Evolutionary conservation across 176 grass and related monocot species (phyloP).

Genomic region (Cymbopogon citratus): DNA sequence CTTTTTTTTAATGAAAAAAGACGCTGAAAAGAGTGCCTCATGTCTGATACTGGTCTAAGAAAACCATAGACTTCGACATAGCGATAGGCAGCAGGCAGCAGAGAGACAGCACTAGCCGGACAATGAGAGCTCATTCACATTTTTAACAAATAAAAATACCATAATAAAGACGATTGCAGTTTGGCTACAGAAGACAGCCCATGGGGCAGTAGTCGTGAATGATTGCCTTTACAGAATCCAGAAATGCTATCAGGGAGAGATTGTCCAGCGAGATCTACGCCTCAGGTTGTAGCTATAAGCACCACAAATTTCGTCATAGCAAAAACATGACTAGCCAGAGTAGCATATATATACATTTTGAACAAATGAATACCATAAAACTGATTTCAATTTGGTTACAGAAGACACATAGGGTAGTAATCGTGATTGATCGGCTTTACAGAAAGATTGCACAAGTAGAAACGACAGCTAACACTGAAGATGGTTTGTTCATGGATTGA

Average conservation of each 20-base stretch:
- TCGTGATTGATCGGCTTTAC: slow-evolving; percentile 27
- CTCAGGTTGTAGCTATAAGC: not conserved
- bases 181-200: not conserved
- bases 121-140: too few species aligned
- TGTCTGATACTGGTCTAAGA: too few species aligned
- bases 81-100: too few species aligned
- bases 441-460: slow-evolving; percentile 20
- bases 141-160: too few species aligned
- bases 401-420: not conserved
- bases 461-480: slow-evolving; percentile 4
- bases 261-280: not conserved
- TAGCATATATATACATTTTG: slow-evolving; percentile 33
- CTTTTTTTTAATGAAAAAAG: too few species aligned
- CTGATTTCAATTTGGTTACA: slow-evolving; percentile 24
- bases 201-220: not conserved
- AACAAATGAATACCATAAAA: slow-evolving; percentile 36
- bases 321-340: too few species aligned
- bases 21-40: too few species aligned
- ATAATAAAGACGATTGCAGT: not conserved
- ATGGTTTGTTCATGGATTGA: slow-evolving; percentile 12
- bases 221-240: not conserved
- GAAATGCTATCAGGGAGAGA: not conserved
- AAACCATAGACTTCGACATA: not conserved
- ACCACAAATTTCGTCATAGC: not conserved
- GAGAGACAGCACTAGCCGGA: too few species aligned